Evolutionary conservation across 345 rosid species (phyloP).

Genomic region (Ailanthus altissimus): DNA sequence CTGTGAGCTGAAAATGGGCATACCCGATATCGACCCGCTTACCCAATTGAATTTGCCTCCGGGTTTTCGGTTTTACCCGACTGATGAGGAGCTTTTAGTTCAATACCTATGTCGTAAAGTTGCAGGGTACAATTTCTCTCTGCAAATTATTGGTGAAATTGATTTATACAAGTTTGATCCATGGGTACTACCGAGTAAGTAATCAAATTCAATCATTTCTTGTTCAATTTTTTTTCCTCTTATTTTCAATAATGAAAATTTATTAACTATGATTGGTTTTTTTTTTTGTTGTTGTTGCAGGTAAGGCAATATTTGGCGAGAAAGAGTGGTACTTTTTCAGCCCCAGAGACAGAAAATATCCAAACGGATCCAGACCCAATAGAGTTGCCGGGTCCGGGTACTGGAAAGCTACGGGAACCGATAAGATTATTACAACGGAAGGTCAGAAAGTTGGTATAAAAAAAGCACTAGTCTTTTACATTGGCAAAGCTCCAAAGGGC

Average conservation of each 20-base stretch:
- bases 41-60: slow-evolving; percentile 88
- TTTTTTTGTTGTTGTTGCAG: slow-evolving; percentile 32
- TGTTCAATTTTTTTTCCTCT: background rate
- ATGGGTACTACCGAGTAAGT: slow-evolving; percentile 82
- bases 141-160: slow-evolving; percentile 76
- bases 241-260: background rate
- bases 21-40: slow-evolving; percentile 66
- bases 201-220: background rate
- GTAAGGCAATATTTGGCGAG: slow-evolving; percentile 85
- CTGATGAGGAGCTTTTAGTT: slow-evolving; percentile 92
- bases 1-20: slow-evolving; percentile 50
- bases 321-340: slow-evolving; percentile 97
- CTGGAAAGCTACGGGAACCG: slow-evolving; percentile 99
- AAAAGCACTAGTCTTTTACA: slow-evolving; percentile 86
- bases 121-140: slow-evolving; percentile 71
- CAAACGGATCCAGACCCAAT: slow-evolving; percentile 93
- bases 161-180: slow-evolving; percentile 95
- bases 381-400: slow-evolving; percentile 94
- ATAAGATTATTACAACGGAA: slow-evolving; percentile 64
- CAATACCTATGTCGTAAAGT: slow-evolving; percentile 84
- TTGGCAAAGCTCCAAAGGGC: slow-evolving; percentile 96
- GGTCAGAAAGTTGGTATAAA: slow-evolving; percentile 88
- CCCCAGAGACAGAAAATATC: slow-evolving; percentile 91
- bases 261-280: background rate
- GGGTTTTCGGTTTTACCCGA: slow-evolving; percentile 93